A percentile compares a stretch with the other conserved stretches of the same genome.
phyloP scores from a whole-genome alignment of 2,329 filamentous ascomycete species.

The Apiospora saccharicola region DNA sequence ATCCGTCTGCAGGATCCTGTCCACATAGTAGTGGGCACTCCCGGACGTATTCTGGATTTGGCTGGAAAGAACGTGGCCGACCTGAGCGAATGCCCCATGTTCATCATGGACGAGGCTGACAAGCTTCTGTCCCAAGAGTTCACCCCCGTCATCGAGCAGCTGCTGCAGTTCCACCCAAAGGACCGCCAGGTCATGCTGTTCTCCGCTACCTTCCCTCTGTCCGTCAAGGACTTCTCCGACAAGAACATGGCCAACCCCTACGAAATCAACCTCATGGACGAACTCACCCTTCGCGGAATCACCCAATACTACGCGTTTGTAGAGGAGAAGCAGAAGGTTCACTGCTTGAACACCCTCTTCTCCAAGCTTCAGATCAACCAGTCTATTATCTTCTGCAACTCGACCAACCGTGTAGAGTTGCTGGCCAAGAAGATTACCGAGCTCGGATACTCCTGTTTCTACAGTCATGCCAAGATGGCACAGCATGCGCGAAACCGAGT shows the following conservation, averaged over 20 bases:
- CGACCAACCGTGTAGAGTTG: conserved; percentile 95
- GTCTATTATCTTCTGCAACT: conserved; percentile 99
- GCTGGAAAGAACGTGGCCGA: conserved; percentile 97
- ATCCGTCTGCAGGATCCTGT: conserved; percentile 92
- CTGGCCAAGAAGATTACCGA: conserved; percentile 99
- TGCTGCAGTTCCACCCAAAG: conserved; percentile 93
- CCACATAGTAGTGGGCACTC: conserved; percentile 97
- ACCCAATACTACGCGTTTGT: conserved; percentile 99
- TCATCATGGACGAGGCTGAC: conserved; percentile 99
- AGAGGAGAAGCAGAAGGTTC: conserved; percentile 98
- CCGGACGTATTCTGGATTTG: conserved; percentile 93
- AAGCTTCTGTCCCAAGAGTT: conserved; percentile 97
- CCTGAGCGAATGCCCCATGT: conserved; percentile 93
- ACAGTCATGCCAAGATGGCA: conserved; percentile 98
- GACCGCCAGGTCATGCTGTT: conserved; percentile 99
- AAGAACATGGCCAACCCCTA: conserved; percentile 97
- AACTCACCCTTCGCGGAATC: conserved; percentile 95
- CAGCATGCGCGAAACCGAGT: conserved; percentile 97
- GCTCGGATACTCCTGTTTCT: conserved; percentile 98
- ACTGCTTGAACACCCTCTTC: conserved; percentile 98
- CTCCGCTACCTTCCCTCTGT: conserved; percentile 95
- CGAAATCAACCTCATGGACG: conserved; percentile 99
- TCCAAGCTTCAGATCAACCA: conserved; percentile 99
- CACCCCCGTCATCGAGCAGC: conserved; percentile 95
- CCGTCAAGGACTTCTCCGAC: conserved; percentile 97